Conservation (phyloP, 192 early-diverging fungal species). For the Piromyces finnis region DNA sequence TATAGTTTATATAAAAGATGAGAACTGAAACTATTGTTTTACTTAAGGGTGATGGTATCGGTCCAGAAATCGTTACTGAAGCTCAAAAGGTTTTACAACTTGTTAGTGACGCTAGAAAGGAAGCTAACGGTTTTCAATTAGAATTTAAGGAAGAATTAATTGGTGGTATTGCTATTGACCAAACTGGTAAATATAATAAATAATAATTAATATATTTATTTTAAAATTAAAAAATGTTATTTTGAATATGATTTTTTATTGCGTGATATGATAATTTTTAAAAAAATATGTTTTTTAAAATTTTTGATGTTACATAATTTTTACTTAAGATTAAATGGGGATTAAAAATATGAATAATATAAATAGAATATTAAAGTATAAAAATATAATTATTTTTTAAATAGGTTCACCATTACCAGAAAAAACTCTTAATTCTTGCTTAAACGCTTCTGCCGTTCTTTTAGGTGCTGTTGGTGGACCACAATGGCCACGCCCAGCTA, state of each 20-base stretch:
- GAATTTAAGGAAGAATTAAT: constrained; percentile 65
- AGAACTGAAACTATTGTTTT: constrained; percentile 31
- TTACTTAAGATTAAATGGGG: too few relatives aligned
- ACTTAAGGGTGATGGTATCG: constrained; percentile 86
- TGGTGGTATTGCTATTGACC: constrained; percentile 84
- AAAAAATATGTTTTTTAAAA: too few relatives aligned
- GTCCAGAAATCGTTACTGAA: constrained; percentile 85
- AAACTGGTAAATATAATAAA: constrained; percentile 34
- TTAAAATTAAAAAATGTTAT: too few relatives aligned
- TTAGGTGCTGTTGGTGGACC: constrained; percentile 96
- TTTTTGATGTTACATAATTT: too few relatives aligned
- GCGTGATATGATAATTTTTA: too few relatives aligned
- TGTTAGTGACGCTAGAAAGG: constrained; percentile 41
- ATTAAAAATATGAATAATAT: too few relatives aligned
- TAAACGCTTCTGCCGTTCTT: constrained; percentile 73
- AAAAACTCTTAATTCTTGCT: constrained; percentile 60
- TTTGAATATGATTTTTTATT: too few relatives aligned
- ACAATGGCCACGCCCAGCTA: constrained; percentile 66
- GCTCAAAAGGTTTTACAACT: constrained; percentile 76
- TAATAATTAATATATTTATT: not conserved
- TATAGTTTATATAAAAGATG: not conserved
- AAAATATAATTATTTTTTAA: too few relatives aligned
- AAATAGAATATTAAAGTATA: too few relatives aligned
- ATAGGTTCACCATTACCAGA: constrained; percentile 57
- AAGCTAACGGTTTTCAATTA: constrained; percentile 36